Evolutionary conservation across 1,284 basidiomycete species (phyloP), one percentile per base, ranked within the genome.

Genomic region (Xerocomus minutiporus): DNA sequence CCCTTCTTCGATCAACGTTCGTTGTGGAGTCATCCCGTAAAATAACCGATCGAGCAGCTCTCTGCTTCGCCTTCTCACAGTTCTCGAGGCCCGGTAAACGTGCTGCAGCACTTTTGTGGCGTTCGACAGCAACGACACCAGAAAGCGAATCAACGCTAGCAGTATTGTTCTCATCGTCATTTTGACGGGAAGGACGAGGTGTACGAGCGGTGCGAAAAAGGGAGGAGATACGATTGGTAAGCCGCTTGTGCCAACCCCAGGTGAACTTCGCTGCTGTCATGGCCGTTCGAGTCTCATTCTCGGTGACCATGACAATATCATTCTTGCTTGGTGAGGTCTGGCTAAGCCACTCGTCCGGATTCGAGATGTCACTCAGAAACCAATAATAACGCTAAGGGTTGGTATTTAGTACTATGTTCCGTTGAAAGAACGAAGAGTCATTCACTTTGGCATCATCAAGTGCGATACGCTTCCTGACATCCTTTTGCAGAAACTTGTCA

Each of bases 391-490:
- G 71, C 86, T 86, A 58, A 26, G 20, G 13, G 20, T 40, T 23
- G 45, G 43, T 29, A 32, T 47, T 61, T 41, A 56, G 58, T 50
- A 52, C 48, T 34, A 50, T 51, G 50, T 36, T 46, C 50, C 38
- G 31, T 32, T 13, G 2, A 49, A 55, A 52, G 46, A 43, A 55
- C 49, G 48, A 36, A 29, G 44, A 55, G 46, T 35, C 35, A 67
- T 81, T 62, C 63, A 93, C 91, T 82, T 97, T 97, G 60, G 95
- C 85, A 60, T 90, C 79, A 38, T 87, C 83, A 38, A 98, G 78
- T 28, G 84, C 88, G 53, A 96, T 92, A 48, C 96, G 82, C 68
- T 82, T 82, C 15, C 69, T 70, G 5, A 83, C 82, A 64, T 96
- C 88, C 75, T 98, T 98, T 67, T 92, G 82, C 41, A 99, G 77